Conservation (phyloP, 192 early-diverging fungal species). For the Coemansia pectinata region DNA sequence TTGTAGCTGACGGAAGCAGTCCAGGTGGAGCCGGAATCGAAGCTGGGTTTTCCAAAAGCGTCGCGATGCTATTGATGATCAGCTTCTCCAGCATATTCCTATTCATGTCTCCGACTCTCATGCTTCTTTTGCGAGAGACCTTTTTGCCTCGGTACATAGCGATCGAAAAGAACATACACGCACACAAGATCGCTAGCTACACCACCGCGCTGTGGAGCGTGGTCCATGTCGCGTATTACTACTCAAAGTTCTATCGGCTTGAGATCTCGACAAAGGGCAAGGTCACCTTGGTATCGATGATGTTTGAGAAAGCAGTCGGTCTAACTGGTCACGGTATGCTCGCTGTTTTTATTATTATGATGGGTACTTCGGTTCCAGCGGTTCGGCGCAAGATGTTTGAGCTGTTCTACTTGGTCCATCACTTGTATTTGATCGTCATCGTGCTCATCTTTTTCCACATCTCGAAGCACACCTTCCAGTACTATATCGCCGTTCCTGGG, state of each 20-base stretch:
- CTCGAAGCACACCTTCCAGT: conserved; percentile 69
- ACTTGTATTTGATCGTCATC: conserved; percentile 75
- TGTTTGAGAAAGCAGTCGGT: conserved; percentile 62
- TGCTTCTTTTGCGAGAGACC: conserved; percentile 68
- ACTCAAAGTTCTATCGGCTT: conserved; percentile 63
- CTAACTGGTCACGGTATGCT: conserved; percentile 65
- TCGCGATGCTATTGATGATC: conserved; percentile 46
- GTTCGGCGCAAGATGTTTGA: conserved; percentile 57
- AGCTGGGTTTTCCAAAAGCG: conserved; percentile 26
- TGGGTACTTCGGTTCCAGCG: conserved; percentile 18
- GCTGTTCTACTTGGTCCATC: conserved; percentile 82
- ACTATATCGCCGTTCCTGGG: conserved; percentile 64
- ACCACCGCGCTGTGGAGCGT: conserved; percentile 64
- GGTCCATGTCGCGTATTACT: conserved; percentile 68
- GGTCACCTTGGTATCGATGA: conserved; percentile 41
- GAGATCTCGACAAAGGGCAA: conserved; percentile 21
- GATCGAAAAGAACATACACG: conserved; percentile 78
- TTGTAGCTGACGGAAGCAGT: conserved; percentile 50
- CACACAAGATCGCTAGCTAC: conserved; percentile 75
- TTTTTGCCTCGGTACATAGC: conserved; percentile 63
- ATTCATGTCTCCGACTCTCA: conserved; percentile 75
- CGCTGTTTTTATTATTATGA: conserved; percentile 6
- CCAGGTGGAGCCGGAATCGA: conserved; percentile 30
- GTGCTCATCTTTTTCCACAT: conserved; percentile 71
- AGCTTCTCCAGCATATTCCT: conserved; percentile 58